These are phyloP conservation scores for Polygonum maritimum DNA, from an alignment of 148 eudicot species.

Conservation along the genomic window DNA sequence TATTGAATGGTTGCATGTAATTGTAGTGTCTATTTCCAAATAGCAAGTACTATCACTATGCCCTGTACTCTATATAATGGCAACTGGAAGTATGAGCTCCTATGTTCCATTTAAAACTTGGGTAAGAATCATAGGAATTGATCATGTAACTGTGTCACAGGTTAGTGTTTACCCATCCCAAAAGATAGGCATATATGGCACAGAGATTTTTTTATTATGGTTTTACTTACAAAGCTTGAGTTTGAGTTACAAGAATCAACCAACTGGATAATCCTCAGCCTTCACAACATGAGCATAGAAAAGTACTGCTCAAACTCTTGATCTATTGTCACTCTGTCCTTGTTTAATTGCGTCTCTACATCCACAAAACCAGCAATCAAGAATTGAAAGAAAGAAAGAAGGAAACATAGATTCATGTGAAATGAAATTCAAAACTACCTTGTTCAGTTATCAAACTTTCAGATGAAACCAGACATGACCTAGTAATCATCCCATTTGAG, in stretches of 20 bases:
- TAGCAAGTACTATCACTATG: too few relatives aligned
- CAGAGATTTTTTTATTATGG: not conserved
- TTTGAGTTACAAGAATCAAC: not conserved
- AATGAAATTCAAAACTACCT: not conserved
- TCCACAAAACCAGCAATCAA: not conserved
- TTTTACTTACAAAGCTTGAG: not conserved
- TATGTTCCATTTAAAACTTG: too few relatives aligned
- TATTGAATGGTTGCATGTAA: too few relatives aligned
- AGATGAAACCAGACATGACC: not conserved
- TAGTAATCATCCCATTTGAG: not conserved
- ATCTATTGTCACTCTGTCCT: not conserved
- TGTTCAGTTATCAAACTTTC: not conserved
- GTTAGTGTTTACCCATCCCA: not conserved
- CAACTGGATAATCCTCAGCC: not conserved
- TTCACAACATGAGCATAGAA: not conserved
- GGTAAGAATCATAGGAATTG: too few relatives aligned
- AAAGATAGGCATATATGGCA: not conserved
- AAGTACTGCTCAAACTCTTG: constrained; percentile 9
- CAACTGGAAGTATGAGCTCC: too few relatives aligned
- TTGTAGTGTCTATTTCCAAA: too few relatives aligned
- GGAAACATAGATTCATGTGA: not conserved
- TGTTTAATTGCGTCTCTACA: not conserved
- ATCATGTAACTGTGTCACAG: too few relatives aligned
- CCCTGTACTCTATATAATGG: too few relatives aligned
- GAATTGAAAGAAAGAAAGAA: not conserved